A percentile compares a stretch with the other conserved stretches of the same genome.
Conservation (phyloP, 164 flowering plant species). For the Annona squamosa region DNA sequence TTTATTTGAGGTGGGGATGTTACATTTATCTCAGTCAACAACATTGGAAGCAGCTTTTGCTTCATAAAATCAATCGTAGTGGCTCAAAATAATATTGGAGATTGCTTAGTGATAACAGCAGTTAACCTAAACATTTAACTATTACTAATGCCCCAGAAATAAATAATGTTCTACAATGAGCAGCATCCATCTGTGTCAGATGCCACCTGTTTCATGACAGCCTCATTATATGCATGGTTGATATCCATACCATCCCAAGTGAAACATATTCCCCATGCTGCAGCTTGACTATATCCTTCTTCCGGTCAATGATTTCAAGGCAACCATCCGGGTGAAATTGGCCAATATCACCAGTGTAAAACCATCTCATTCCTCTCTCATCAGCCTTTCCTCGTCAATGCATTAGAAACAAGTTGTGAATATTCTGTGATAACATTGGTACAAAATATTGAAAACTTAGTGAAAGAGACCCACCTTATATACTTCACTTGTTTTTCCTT, state of each 20-base stretch:
- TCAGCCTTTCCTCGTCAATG: conserved; percentile 48
- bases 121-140: neutral
- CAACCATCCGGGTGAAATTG: conserved; percentile 90
- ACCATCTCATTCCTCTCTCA: conserved; percentile 94
- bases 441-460: neutral
- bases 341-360: conserved; percentile 92
- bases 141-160: neutral
- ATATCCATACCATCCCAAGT: conserved; percentile 70
- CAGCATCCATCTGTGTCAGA: neutral
- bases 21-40: too few species aligned
- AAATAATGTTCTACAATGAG: neutral
- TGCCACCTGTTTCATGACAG: neutral
- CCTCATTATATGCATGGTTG: neutral
- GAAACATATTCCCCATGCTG: conserved; percentile 99
- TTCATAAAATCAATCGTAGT: too few species aligned
- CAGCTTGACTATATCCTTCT: conserved; percentile 95
- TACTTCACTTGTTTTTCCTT: conserved; percentile 79
- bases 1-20: too few species aligned
- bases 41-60: too few species aligned
- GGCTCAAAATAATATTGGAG: neutral
- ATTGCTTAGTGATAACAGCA: neutral
- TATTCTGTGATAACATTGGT: neutral
- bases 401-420: neutral
- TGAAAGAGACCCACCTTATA: conserved; percentile 56
- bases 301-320: conserved; percentile 94